Evolutionary conservation across 2,329 filamentous ascomycete genomes (phyloP), one percentile per base, ranked within the genome.

Genomic region (Elsinoe fawcettii): DNA sequence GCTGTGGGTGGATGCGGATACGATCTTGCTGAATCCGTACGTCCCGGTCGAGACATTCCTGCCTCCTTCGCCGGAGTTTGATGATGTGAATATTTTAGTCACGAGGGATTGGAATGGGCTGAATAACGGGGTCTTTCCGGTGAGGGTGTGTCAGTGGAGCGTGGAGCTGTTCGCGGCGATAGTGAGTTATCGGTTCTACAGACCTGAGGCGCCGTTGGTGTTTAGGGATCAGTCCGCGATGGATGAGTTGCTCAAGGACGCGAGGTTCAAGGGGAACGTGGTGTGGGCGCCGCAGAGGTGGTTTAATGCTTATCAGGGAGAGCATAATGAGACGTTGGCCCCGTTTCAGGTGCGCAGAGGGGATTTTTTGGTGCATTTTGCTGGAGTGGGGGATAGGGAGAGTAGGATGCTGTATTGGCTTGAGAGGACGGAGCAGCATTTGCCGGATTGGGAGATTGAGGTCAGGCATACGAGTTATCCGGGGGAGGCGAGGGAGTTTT

Each of bases 1-100:
- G 5, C 65, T 74, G 60, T 75, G 73, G 72, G 68, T 71, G 1
- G 73, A 75, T 54, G 70, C 70, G n/a, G 73, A 75, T 59, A 74
- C 71, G 1, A 65, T 75, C 5, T 67, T 75, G n/a, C 64, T 75
- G 27, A 73, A 75, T 46, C 72, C 73, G 2, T 66, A 72, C 57
- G 66, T 74, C 5, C 71, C 71, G 0, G 66, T 73, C 39, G 68
- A 72, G 18, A 67, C 66, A 2, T 75, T 75, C 59, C 62, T 75
- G 4, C 73, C 72, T 2, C 69, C 69, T 0, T 64, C 63, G 5
- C 56, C 59, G 9, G 68, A 68, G 34, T 69, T 69, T 46, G 67
- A 70, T n/a, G 64, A 70, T 36, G 63, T 70, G 7, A 60, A 75
- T 55, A 58, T 75, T 1, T 60, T 75, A 6, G 70, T 70, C 22